Percentiles rank a stretch among this genome's conserved stretches.
phyloP scores from a whole-genome alignment of 2,329 filamentous ascomycete species.

The Alternaria ethzedia region DNA sequence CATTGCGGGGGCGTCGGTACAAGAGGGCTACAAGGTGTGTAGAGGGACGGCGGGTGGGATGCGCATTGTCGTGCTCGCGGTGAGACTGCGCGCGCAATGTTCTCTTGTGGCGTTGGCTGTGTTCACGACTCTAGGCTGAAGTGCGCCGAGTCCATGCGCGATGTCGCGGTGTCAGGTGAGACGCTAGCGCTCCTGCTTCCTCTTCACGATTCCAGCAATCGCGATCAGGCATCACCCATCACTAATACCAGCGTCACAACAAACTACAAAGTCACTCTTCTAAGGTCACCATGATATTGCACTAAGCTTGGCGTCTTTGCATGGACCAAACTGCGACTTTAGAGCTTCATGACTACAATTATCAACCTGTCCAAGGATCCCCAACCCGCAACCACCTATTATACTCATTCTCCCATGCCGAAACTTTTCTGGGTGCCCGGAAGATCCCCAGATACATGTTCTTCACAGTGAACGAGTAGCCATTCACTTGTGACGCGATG shows the following conservation, averaged over 20 bases:
- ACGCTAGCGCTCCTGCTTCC: background rate
- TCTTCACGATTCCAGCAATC: background rate
- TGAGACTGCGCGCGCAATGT: background rate
- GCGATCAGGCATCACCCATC: background rate
- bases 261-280: background rate
- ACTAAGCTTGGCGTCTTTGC: background rate
- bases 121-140: background rate
- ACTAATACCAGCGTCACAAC: background rate
- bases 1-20: constrained; percentile 44
- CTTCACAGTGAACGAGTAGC: background rate
- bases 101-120: background rate
- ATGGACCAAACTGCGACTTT: background rate
- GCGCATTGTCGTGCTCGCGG: constrained; percentile 2
- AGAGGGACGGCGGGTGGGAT: background rate
- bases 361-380: background rate
- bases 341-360: background rate
- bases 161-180: constrained; percentile 17
- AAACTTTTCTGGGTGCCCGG: background rate
- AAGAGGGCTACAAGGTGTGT: background rate
- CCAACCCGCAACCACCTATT: background rate
- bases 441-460: background rate
- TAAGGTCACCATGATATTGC: background rate
- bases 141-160: background rate
- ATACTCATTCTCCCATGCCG: background rate
- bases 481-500: background rate